Conservation (phyloP, 495 filamentous ascomycete genomes). For the Penicillium cinerascens region DNA sequence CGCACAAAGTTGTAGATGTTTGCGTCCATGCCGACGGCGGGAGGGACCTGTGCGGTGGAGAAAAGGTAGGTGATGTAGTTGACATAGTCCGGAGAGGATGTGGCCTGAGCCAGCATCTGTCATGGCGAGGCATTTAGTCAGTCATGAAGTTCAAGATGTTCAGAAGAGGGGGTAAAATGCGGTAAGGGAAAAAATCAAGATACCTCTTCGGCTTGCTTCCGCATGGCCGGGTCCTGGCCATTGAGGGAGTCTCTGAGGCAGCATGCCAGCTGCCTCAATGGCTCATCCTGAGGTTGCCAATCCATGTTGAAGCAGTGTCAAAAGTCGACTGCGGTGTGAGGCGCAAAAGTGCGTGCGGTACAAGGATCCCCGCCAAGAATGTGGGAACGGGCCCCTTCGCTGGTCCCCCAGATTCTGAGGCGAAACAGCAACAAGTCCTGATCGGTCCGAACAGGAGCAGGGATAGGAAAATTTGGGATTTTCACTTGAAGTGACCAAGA, state of each 20-base stretch:
- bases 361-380: constrained; percentile 31
- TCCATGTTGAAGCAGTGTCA: constrained; percentile 55
- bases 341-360: constrained; percentile 29
- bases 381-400: constrained; percentile 25
- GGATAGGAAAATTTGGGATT: background rate
- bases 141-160: background rate
- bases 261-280: constrained; percentile 79
- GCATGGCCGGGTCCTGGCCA: constrained; percentile 67
- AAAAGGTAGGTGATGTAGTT: constrained; percentile 95
- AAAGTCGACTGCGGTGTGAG: constrained; percentile 19
- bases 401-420: constrained; percentile 20
- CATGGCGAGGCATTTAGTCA: background rate
- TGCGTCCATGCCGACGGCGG: constrained; percentile 51
- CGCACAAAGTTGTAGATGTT: constrained; percentile 70
- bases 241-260: constrained; percentile 92
- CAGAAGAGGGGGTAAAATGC: background rate
- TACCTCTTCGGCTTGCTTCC: constrained; percentile 72
- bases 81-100: constrained; percentile 86
- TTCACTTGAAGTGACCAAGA: background rate
- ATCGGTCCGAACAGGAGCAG: background rate
- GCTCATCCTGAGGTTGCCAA: constrained; percentile 89
- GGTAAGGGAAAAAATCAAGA: constrained; percentile 14
- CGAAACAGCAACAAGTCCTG: constrained; percentile 5
- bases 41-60: constrained; percentile 61
- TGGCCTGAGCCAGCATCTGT: constrained; percentile 93